Evolutionary conservation across 2,329 filamentous ascomycete species (phyloP).

Genomic region (Trichoderma aggressivum): DNA sequence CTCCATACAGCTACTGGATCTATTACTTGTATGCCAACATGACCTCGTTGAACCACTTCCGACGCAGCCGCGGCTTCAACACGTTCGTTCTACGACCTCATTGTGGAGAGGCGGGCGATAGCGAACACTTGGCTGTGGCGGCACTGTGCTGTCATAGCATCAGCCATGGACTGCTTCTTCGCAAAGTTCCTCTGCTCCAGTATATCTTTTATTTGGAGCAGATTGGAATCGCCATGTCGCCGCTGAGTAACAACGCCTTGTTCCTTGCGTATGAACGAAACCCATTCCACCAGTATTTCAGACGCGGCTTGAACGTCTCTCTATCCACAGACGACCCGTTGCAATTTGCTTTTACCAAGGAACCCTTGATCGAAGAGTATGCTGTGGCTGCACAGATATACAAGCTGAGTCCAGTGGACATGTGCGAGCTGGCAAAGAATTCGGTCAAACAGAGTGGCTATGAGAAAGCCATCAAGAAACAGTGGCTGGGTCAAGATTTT

Average conservation of each 20-base stretch:
- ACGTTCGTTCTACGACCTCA: conserved; percentile 91
- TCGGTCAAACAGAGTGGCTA: conserved; percentile 94
- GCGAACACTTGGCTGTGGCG: conserved; percentile 89
- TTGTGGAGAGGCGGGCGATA: conserved; percentile 94
- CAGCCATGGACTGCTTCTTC: conserved; percentile 85
- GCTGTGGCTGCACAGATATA: conserved; percentile 98
- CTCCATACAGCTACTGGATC: conserved; percentile 98
- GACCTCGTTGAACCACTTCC: conserved; percentile 85
- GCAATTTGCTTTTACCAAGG: conserved; percentile 97
- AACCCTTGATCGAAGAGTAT: conserved; percentile 96
- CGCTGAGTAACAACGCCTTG: conserved; percentile 92
- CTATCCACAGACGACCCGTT: conserved; percentile 94
- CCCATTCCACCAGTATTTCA: conserved; percentile 93
- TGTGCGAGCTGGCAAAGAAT: conserved; percentile 97
- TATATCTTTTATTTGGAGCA: conserved; percentile 99
- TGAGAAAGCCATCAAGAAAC: conserved; percentile 80
- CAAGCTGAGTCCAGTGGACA: conserved; percentile 93
- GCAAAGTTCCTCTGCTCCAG: conserved; percentile 91
- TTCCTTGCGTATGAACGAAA: conserved; percentile 97
- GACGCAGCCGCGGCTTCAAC: conserved; percentile 89
- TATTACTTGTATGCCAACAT: conserved; percentile 97
- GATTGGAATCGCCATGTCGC: conserved; percentile 99
- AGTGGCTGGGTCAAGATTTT: conserved; percentile 83
- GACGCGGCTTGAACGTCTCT: conserved; percentile 89
- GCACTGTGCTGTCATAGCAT: conserved; percentile 94